Conservation (phyloP, 768 basidiomycete species). For the Austroboletus festivus region DNA sequence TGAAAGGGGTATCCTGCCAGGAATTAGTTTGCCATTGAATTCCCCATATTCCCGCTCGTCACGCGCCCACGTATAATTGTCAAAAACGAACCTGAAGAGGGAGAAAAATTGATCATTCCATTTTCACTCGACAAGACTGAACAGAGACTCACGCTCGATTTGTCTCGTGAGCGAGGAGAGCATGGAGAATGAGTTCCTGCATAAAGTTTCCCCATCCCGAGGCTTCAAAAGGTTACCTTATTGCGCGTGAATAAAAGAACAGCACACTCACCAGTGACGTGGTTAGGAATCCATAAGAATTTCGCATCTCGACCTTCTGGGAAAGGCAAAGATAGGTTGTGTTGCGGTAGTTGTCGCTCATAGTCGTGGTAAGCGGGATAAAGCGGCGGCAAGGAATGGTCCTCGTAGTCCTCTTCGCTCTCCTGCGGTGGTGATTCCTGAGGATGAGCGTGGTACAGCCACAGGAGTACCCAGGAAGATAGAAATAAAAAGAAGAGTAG, state of each 20-base stretch:
- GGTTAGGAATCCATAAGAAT: conserved; percentile 50
- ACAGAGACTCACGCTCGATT: conserved; percentile 44
- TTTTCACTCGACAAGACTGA: not conserved
- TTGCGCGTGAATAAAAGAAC: not conserved
- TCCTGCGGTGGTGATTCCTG: not conserved
- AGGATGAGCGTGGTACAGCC: conserved; percentile 9
- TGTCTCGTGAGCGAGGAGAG: conserved; percentile 45
- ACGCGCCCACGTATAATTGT: conserved; percentile 56
- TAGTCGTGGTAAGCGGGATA: conserved; percentile 42
- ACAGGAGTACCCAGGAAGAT: conserved; percentile 12
- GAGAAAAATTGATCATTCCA: not conserved
- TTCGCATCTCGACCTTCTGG: conserved; percentile 40
- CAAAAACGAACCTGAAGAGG: conserved; percentile 48
- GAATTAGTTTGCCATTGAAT: conserved; percentile 49
- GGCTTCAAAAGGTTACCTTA: conserved; percentile 25
- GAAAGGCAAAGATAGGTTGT: conserved; percentile 36
- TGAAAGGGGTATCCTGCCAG: conserved; percentile 53
- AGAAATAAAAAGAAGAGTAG: conserved; percentile 12
- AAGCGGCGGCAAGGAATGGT: conserved; percentile 39
- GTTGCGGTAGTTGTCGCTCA: conserved; percentile 47
- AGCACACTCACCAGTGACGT: conserved; percentile 37
- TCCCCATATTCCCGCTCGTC: conserved; percentile 41
- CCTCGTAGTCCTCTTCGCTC: not conserved
- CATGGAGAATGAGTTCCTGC: conserved; percentile 55
- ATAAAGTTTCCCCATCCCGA: conserved; percentile 63